Base-by-base conservation (phyloP, 2,329 filamentous ascomycete species). In the Colletotrichum sp. region DNA sequence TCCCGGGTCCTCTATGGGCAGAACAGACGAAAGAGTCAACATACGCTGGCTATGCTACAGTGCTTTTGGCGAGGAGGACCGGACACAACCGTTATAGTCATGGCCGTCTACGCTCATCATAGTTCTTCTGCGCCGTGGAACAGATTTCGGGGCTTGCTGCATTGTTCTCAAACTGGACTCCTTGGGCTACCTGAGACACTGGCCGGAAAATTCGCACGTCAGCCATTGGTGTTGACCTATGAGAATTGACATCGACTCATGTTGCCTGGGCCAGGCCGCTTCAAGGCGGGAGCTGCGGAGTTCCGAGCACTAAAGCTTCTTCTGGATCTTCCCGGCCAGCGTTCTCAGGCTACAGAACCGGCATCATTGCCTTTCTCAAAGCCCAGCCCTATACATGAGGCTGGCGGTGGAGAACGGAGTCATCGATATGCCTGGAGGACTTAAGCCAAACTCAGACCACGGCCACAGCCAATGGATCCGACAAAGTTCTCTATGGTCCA, bases 291-390 rank as follows among this genome's bases (percentile, higher is more conserved):
- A 44, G 18, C 18, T 44, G 39, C 39, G 39, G 8, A 44, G 5
- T 44, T 44, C 16, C 18, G 1, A 18, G 39, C 18, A 0, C 0
- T 44, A 1, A 0, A n/a, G 9, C 16, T n/a, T 10, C 39, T 44
- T 44, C 39, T 44, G 18, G 5, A 44, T n/a, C 18, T n/a, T n/a
- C 39, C 18, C 39, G 18, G 2, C 39, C 18, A 44, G 39, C 39
- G 1, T 44, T 44, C 9, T n/a, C 39, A 44, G 18, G 39, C 39
- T n/a, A 18, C 18, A 0, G 5, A 44, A 10, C 8, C 5, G 39
- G 39, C 39, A n/a, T 44, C 18, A n/a, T 44, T 44, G 18, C 5
- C 39, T 44, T n/a, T n/a, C 16, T 44, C 18, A 0, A 44, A n/a
- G 18, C 18, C 39, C 39, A n/a, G 18, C 18, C 39, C 0, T 16